Evolutionary conservation across 139 green algal species (phyloP).

Genomic region (Pleodorina starrii): DNA sequence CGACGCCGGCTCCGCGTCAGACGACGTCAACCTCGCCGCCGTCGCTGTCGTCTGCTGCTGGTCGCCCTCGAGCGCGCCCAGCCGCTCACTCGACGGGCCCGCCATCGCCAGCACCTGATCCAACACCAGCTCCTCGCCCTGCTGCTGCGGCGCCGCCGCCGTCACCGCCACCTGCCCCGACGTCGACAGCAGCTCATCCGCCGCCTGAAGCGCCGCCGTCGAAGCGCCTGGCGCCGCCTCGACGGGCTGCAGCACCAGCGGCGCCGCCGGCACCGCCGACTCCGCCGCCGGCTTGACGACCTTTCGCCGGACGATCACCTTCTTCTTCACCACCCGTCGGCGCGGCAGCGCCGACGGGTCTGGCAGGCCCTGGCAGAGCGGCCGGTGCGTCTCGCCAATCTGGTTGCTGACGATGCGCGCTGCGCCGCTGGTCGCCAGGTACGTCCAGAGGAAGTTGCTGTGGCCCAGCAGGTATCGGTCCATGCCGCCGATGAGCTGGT

Average conservation of each 20-base stretch:
- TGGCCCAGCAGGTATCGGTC: slow-evolving; percentile 92
- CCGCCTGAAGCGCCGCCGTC: not conserved
- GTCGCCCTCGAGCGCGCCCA: no score
- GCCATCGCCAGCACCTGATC: slow-evolving; percentile 40
- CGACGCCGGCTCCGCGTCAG: not conserved
- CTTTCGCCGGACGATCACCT: slow-evolving; percentile 50
- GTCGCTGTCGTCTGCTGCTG: not conserved
- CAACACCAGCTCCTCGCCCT: slow-evolving; percentile 53
- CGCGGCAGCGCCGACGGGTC: not conserved
- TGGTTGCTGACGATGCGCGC: slow-evolving; percentile 54
- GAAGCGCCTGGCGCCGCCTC: not conserved
- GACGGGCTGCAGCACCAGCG: not conserved
- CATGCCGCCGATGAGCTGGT: slow-evolving; percentile 93
- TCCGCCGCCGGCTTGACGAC: slow-evolving; percentile 45
- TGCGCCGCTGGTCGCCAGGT: slow-evolving; percentile 70
- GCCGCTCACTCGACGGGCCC: not conserved
- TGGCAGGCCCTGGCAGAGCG: slow-evolving; percentile 72
- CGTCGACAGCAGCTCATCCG: not conserved
- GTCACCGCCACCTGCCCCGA: slow-evolving; percentile 21
- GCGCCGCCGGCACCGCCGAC: not conserved
- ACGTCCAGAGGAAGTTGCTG: slow-evolving; percentile 83
- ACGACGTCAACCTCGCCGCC: no score
- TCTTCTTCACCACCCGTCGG: slow-evolving; percentile 58
- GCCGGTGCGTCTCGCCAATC: slow-evolving; percentile 67
- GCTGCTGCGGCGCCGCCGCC: slow-evolving; percentile 21